Conservation (phyloP, 257 asterid species). For the Jaltomata sinuosa region DNA sequence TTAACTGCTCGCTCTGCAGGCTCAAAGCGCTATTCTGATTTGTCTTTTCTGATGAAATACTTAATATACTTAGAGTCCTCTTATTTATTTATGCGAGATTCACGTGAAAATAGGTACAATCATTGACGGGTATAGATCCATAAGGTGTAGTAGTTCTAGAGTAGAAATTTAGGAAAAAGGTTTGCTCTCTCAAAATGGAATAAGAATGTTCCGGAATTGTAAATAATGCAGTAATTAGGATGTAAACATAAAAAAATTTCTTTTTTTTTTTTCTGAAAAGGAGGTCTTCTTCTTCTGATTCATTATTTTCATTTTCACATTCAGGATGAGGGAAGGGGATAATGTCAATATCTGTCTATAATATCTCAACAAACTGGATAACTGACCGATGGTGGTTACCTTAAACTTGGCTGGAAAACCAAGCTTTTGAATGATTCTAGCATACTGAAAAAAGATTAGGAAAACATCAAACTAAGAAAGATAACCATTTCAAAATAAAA, state of each 20-base stretch:
- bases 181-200: not conserved
- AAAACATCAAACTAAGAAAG: not conserved
- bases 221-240: not conserved
- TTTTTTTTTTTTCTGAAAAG: not conserved
- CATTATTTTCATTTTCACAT: not conserved
- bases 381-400: constrained; percentile 25
- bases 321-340: not conserved
- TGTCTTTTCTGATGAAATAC: not conserved
- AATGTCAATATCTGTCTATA: not conserved
- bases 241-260: not conserved
- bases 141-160: not conserved
- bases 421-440: constrained; percentile 69
- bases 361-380: not conserved
- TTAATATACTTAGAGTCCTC: not conserved
- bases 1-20: not conserved
- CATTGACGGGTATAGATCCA: not conserved
- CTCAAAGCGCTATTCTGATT: not conserved
- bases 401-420: constrained; percentile 73
- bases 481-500: not conserved
- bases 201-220: not conserved
- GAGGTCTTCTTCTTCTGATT: not conserved
- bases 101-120: not conserved
- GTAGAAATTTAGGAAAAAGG: not conserved
- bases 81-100: not conserved
- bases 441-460: constrained; percentile 36